Evolutionary conservation across 352 stramenopile genomes (phyloP).

Genomic region (Globisporangium barbulae): DNA sequence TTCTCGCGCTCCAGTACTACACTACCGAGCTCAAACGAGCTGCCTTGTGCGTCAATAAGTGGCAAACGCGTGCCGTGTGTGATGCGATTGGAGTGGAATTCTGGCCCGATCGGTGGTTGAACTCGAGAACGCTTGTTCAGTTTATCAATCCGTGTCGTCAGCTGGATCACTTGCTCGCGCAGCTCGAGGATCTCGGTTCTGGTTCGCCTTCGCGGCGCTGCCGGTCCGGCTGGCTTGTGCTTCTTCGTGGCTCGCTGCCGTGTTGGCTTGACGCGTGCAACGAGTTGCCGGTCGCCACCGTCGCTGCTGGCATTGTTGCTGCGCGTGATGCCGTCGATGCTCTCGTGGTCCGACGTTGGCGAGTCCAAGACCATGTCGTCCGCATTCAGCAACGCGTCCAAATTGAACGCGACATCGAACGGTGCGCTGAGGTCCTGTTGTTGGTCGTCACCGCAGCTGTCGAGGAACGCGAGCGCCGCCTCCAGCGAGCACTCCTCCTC

Average conservation of each 20-base stretch:
- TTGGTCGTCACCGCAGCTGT: slow-evolving; percentile 13
- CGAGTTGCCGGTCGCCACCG: neutral
- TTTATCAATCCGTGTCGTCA: neutral
- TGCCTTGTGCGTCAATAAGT: neutral
- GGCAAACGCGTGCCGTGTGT: neutral
- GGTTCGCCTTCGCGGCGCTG: neutral
- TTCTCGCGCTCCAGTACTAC: slow-evolving; percentile 38
- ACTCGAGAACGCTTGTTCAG: neutral
- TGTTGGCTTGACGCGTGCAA: neutral
- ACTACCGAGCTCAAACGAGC: slow-evolving; percentile 27
- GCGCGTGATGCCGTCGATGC: too few relatives aligned
- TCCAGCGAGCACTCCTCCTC: slow-evolving; percentile 21
- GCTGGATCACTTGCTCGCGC: slow-evolving; percentile 2
- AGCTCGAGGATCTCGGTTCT: slow-evolving; percentile 8
- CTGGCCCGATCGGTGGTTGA: too few relatives aligned
- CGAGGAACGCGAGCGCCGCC: slow-evolving; percentile 23
- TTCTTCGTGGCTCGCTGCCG: neutral
- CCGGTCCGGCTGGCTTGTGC: neutral
- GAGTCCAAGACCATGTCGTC: too few relatives aligned
- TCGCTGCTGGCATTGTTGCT: neutral
- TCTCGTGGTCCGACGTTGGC: too few relatives aligned
- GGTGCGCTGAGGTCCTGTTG: neutral
- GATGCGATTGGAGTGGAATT: too few relatives aligned
- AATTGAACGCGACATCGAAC: neutral
- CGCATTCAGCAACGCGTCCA: too few relatives aligned